Base-by-base conservation (phyloP, 192 early-diverging fungal genomes). In the Backusella circina region DNA sequence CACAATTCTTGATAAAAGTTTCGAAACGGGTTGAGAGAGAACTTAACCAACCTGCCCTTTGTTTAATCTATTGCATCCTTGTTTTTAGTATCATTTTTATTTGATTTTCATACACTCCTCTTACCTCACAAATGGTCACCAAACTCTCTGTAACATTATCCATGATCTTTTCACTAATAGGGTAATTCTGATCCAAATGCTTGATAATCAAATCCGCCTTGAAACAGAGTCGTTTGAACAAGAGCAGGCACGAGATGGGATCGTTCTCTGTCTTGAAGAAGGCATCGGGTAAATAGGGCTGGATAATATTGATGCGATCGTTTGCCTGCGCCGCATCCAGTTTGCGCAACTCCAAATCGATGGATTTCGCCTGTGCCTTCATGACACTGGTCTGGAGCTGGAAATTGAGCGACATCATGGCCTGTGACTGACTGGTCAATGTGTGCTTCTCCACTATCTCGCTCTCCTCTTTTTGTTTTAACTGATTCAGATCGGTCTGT, bases 321-420 rank as follows among this genome's bases (percentile, higher is more conserved):
- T 84, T 85, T 0, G 94, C 95, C 80, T 98, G 96, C 3, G 86
- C 80, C 15, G 92, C 93, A n/a, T 98, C 96, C 26, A 98, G 79
- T 61, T 93, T 92, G 5, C 93, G 89, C 67, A 98, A 82, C 72
- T 97, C 96, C 33, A 97, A 83, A 79, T 98, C 97, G 38, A 98
- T 91, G 12, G 93, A 88, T 84, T 94, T 95, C n/a, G 95, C 93
- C 75, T 95, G 91, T 1, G 93, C 89, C 77, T 95, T 95, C 79
- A 91, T 87, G 21, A 87, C 89, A 1, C 93, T 90, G 18, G 88
- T 86, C 77, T 95, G 93, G 47, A 98, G 84, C 67, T 94, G 92
- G 54, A 94, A 77, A 67, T 92, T 95, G 9, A 95, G 85, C 10
- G 84, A 89, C 71, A 95, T 77, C 91, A 95, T 93, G n/a, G 88